Base-by-base conservation (phyloP, 495 filamentous ascomycete species). In the Aspergillus funiculosus region DNA sequence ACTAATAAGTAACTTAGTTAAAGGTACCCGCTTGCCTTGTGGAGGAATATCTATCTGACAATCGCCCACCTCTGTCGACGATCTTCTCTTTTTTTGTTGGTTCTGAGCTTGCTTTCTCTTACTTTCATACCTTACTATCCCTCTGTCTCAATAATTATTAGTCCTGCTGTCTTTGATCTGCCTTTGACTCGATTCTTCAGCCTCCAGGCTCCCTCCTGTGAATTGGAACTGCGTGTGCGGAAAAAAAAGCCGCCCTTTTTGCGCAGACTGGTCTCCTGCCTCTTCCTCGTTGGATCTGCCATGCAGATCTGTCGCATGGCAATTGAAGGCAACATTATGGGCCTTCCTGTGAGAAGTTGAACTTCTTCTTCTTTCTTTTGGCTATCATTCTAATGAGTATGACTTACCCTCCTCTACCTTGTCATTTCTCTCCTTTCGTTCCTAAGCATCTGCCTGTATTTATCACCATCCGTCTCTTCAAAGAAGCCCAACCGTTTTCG, bases 281-380 rank as follows among this genome's bases (percentile, higher is more conserved):
- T 43, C 39, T 11, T 43, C 7, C 15, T 43, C 47, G 29, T 43
- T 43, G 30, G 27, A 26, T 37, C 34, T 52, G 43, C 32, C 50
- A 48, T 52, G 50, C 50, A 52, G 50, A 52, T 52, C 50, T 38
- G 31, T 48, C 43, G 43, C 39, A 48, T 52, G 50, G 30, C 50
- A 52, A 13, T 31, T 30, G 38, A n/a, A 25, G 41, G 24, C 40
- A 51, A 39, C 38, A 42, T 18, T 52, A 47, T 52, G 50, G 46
- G 42, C 34, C 37, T 47, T 32, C 24, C 5, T 18, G 28, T 21
- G 31, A 36, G 39, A n/a, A n/a, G n/a, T n/a, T n/a, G n/a, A n/a
- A n/a, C n/a, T n/a, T n/a, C n/a, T n/a, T n/a, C n/a, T n/a, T n/a
- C n/a, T n/a, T n/a, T n/a, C n/a, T n/a, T n/a, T n/a, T n/a, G n/a